Conservation (phyloP, 129 eudicot species). For the Tagetes patula region DNA sequence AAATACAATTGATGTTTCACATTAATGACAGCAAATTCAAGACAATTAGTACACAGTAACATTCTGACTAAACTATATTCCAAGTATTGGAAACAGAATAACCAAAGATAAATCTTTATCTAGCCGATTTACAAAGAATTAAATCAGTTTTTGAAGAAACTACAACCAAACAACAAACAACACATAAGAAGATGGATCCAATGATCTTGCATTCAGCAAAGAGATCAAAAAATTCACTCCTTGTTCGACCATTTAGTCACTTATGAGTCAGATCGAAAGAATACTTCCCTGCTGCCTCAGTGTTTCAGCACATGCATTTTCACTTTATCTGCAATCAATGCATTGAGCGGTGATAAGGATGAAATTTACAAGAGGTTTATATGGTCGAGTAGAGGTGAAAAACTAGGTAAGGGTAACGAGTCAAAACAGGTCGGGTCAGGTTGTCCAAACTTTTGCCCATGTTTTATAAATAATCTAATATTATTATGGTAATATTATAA, state of each 20-base stretch:
- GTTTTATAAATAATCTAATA: not conserved
- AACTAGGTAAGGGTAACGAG: too few relatives aligned
- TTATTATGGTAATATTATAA: not conserved
- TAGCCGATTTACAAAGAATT: slow-evolving; percentile 31
- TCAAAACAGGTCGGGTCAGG: not conserved
- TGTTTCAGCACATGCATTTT: slow-evolving; percentile 19
- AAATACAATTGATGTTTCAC: not conserved
- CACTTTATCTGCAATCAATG: slow-evolving; percentile 18
- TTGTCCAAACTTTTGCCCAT: not conserved
- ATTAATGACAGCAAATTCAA: slow-evolving; percentile 3
- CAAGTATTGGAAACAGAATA: slow-evolving; percentile 9
- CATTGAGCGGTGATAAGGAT: slow-evolving; percentile 7
- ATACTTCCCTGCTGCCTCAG: not conserved
- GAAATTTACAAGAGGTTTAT: too few relatives aligned
- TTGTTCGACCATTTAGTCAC: slow-evolving; percentile 20
- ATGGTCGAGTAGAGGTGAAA: not conserved
- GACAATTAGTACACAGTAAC: not conserved
- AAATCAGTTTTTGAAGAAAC: slow-evolving; percentile 1
- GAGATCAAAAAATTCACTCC: slow-evolving; percentile 13
- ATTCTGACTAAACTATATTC: slow-evolving; percentile 10
- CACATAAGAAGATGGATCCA: slow-evolving; percentile 6
- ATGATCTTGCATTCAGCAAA: slow-evolving; percentile 23
- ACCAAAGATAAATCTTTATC: slow-evolving; percentile 16
- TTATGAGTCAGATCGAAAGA: slow-evolving; percentile 17
- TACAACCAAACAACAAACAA: slow-evolving; percentile 26